These are phyloP conservation scores for Backusella psychrophila DNA, from an alignment of 192 early-diverging fungal genomes.

Conservation along the genomic window DNA sequence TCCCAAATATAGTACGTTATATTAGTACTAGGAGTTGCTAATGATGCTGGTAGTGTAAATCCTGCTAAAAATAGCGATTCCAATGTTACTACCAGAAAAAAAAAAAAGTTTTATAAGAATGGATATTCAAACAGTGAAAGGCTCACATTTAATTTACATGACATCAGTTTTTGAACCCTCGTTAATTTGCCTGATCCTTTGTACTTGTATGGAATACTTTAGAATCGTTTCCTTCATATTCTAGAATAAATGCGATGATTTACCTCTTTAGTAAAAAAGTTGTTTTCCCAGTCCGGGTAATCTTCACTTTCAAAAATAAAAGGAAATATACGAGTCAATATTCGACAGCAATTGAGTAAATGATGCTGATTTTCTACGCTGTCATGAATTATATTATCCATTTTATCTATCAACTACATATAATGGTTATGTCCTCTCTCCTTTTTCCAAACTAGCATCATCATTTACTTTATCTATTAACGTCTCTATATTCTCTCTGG, in stretches of 20 bases:
- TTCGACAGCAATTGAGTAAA: slow-evolving; percentile 78
- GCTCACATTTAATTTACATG: slow-evolving; percentile 21
- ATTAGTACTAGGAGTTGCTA: slow-evolving; percentile 27
- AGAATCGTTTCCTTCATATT: not conserved
- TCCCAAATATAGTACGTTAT: slow-evolving; percentile 76
- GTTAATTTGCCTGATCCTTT: slow-evolving; percentile 8
- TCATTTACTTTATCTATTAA: slow-evolving; percentile 64
- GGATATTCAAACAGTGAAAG: not conserved
- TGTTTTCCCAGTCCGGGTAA: slow-evolving; percentile 49
- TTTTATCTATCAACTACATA: slow-evolving; percentile 37
- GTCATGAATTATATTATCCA: slow-evolving; percentile 28
- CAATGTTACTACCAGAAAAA: slow-evolving; percentile 19
- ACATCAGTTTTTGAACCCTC: slow-evolving; percentile 53
- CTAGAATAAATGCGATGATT: not conserved
- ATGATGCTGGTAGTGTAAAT: slow-evolving; percentile 63
- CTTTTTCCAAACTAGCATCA: not conserved
- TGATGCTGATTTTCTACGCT: slow-evolving; percentile 31
- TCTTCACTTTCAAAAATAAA: slow-evolving; percentile 76
- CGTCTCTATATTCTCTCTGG: slow-evolving; percentile 75
- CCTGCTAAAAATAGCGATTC: slow-evolving; percentile 64
- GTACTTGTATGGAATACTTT: not conserved
- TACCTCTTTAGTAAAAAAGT: slow-evolving; percentile 40
- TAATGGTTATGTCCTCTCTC: not conserved
- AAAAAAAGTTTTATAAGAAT: not conserved
- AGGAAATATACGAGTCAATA: slow-evolving; percentile 82